phyloP scores from a whole-genome alignment of 2,329 filamentous ascomycete species.

The Dryadomyces sulphureus region DNA sequence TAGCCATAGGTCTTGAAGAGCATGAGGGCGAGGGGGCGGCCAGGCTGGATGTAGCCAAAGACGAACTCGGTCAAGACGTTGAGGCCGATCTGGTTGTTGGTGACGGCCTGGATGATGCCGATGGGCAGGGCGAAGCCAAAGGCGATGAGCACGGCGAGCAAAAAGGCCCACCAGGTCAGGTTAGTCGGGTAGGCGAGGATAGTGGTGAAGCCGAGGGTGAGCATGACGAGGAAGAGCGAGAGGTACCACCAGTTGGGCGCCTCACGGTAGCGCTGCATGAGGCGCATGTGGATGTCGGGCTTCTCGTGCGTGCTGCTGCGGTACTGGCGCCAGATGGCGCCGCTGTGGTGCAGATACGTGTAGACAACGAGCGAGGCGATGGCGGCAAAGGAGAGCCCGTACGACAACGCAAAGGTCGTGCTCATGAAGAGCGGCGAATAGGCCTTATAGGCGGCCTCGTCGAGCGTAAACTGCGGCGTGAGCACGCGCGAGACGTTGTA shows the following conservation, averaged over 20 bases:
- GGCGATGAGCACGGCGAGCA: constrained; percentile 50
- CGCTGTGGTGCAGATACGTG: constrained; percentile 50
- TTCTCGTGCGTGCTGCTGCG: constrained; percentile 42
- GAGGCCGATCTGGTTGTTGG: constrained; percentile 55
- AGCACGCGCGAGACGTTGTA: constrained; percentile 55
- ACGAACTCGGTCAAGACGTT: constrained; percentile 63
- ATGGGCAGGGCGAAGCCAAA: constrained; percentile 51
- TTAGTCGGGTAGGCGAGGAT: constrained; percentile 50
- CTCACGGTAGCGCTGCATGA: constrained; percentile 48
- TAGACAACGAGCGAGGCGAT: constrained; percentile 57
- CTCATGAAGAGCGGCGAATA: constrained; percentile 59
- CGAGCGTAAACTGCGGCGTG: constrained; percentile 43
- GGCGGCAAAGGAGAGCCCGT: constrained; percentile 58
- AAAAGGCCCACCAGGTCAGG: constrained; percentile 57
- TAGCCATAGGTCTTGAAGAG: constrained; percentile 52
- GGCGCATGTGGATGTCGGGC: constrained; percentile 48
- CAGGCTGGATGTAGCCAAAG: constrained; percentile 61
- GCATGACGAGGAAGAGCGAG: constrained; percentile 37
- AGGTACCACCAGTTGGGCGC: constrained; percentile 52
- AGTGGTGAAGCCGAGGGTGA: constrained; percentile 37
- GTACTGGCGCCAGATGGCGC: constrained; percentile 50
- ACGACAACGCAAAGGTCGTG: constrained; percentile 55
- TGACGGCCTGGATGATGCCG: constrained; percentile 55
- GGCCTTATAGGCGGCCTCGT: constrained; percentile 46
- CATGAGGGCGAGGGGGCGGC: constrained; percentile 58